Conservation (phyloP, 164 flowering plant genomes). For the Santalum album region DNA sequence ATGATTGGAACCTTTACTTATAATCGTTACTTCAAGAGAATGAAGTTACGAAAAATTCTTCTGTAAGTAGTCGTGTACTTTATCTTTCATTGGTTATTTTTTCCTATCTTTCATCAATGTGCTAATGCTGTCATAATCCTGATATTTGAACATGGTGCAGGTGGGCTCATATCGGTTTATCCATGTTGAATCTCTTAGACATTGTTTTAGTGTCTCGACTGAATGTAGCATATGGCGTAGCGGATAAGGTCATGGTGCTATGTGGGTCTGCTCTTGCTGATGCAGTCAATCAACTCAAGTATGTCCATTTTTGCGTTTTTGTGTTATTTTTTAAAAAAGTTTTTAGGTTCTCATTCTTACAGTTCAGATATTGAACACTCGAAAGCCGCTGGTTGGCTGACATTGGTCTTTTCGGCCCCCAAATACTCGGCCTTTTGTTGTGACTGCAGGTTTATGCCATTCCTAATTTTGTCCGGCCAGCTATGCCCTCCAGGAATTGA, state of each 20-base stretch:
- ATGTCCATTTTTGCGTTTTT: slow-evolving; percentile 15
- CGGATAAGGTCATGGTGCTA: slow-evolving; percentile 76
- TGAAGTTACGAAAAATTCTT: slow-evolving; percentile 58
- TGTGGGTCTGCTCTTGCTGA: slow-evolving; percentile 80
- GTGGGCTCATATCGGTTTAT: slow-evolving; percentile 65
- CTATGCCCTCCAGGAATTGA: slow-evolving; percentile 95
- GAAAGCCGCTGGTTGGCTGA: too few relatives aligned
- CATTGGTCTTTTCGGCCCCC: too few relatives aligned
- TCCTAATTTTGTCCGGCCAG: slow-evolving; percentile 84
- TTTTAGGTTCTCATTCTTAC: background rate
- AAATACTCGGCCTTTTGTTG: background rate
- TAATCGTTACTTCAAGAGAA: slow-evolving; percentile 62
- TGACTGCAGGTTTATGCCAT: slow-evolving; percentile 86
- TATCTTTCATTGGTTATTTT: background rate
- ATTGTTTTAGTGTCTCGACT: slow-evolving; percentile 54
- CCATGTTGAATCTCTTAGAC: slow-evolving; percentile 45
- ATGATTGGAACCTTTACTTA: slow-evolving; percentile 80
- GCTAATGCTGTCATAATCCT: background rate
- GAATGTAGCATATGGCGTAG: slow-evolving; percentile 48
- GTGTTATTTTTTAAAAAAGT: background rate
- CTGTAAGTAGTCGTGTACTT: slow-evolving; percentile 37
- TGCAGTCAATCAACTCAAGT: slow-evolving; percentile 89
- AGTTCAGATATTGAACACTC: background rate
- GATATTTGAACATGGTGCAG: slow-evolving; percentile 35
- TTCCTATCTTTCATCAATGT: background rate